phyloP scores from a whole-genome alignment of 768 basidiomycete genomes.

The Hypsizygus marmoreus region DNA sequence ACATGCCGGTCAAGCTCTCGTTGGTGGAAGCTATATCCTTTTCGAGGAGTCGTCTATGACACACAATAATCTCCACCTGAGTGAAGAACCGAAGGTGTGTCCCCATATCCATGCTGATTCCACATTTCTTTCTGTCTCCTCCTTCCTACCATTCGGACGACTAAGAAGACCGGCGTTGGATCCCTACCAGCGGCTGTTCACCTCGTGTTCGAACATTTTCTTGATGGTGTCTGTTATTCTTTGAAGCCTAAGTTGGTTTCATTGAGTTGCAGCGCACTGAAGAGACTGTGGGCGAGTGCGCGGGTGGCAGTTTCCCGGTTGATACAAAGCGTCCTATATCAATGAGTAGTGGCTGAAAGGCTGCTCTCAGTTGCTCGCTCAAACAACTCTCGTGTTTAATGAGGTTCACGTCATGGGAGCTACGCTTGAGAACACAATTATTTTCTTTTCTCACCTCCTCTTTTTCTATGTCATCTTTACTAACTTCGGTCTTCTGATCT shows the following conservation, averaged over 20 bases:
- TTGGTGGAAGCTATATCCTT: slow-evolving; percentile 88
- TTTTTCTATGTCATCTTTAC: slow-evolving; percentile 17
- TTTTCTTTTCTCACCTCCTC: slow-evolving; percentile 16
- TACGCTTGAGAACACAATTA: slow-evolving; percentile 84
- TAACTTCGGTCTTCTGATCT: slow-evolving; percentile 9
- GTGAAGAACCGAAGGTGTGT: slow-evolving; percentile 59
- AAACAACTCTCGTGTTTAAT: slow-evolving; percentile 85
- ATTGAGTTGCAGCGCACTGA: slow-evolving; percentile 19
- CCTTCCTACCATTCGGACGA: slow-evolving; percentile 51
- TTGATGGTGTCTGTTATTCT: slow-evolving; percentile 12
- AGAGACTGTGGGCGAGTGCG: slow-evolving; percentile 21
- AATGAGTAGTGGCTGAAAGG: slow-evolving; percentile 29
- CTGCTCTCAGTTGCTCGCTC: slow-evolving; percentile 47
- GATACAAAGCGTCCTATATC: slow-evolving; percentile 95
- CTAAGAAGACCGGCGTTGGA: slow-evolving; percentile 93
- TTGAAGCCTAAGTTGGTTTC: slow-evolving; percentile 69
- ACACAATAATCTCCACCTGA: slow-evolving; percentile 50
- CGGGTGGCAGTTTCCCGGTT: slow-evolving; percentile 58
- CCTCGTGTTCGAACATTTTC: slow-evolving; percentile 23
- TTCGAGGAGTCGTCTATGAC: slow-evolving; percentile 66
- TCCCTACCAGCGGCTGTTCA: slow-evolving; percentile 61
- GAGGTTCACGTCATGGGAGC: slow-evolving; percentile 78
- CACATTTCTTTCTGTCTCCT: slow-evolving; percentile 8
- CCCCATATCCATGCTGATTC: slow-evolving; percentile 9
- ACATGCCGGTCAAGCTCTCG: slow-evolving; percentile 64